Conservation (phyloP, 1,139 yeast species). For the Hanseniaspora gamundiae region DNA sequence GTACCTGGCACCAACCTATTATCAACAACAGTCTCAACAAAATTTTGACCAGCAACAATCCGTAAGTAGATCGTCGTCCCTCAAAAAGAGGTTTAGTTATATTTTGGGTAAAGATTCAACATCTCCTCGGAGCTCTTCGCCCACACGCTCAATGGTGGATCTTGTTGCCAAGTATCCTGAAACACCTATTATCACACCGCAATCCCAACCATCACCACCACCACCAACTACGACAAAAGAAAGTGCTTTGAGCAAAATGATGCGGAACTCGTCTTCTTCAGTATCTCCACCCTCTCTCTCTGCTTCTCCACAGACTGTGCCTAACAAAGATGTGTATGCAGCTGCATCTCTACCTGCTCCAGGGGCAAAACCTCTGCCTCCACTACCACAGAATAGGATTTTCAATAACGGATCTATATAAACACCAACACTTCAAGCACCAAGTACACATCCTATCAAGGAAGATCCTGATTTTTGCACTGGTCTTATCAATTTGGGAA, state of each 20-base stretch:
- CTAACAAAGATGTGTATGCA: too few relatives aligned
- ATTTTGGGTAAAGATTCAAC: background rate
- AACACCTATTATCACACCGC: background rate
- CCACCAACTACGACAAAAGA: background rate
- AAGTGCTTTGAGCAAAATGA: background rate
- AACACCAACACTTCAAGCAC: background rate
- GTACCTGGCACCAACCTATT: background rate
- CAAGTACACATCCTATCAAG: background rate
- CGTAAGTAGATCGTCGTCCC: background rate
- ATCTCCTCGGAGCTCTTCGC: background rate
- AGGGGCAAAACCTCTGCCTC: background rate
- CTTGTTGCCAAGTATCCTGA: background rate
- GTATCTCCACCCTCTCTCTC: too few relatives aligned
- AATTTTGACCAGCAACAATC: slow-evolving; percentile 1
- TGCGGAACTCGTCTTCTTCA: background rate
- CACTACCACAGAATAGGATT: background rate
- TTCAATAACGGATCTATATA: background rate
- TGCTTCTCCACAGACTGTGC: background rate
- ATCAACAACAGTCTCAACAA: slow-evolving; percentile 2
- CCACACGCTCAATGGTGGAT: background rate
- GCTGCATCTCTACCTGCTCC: background rate
- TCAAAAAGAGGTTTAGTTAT: background rate
- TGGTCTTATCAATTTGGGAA: slow-evolving; percentile 75
- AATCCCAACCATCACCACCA: background rate
- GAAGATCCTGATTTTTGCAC: slow-evolving; percentile 27